phyloP scores from a whole-genome alignment of 495 filamentous ascomycete species.

The Hypoxylon lienhwacheense region DNA sequence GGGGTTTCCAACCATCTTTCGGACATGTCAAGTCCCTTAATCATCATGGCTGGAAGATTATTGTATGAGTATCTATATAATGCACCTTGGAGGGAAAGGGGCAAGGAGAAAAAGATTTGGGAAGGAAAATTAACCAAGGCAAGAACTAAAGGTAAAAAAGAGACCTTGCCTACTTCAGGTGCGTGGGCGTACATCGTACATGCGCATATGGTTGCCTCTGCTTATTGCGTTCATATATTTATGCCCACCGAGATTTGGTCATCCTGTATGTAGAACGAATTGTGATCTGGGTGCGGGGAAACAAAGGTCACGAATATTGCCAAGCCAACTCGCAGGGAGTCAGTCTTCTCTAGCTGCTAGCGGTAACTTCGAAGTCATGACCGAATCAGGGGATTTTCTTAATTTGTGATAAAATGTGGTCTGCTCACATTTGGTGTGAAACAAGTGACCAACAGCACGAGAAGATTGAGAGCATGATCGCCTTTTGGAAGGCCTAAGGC shows the following conservation, averaged over 20 bases:
- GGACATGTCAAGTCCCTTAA: too few species aligned
- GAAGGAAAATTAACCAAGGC: constrained; percentile 4
- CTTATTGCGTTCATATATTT: constrained; percentile 7
- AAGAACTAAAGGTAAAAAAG: too few species aligned
- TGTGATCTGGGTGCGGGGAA: constrained; percentile 23
- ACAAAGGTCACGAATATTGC: constrained; percentile 16
- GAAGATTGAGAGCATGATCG: constrained; percentile 2
- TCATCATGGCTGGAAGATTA: too few species aligned
- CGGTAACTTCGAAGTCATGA: constrained; percentile 5
- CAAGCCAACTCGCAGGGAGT: constrained; percentile 14
- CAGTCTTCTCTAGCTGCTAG: constrained; percentile 27
- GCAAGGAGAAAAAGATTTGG: neutral
- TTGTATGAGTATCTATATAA: too few species aligned
- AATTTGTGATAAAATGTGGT: constrained; percentile 5
- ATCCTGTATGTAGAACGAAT: constrained; percentile 7
- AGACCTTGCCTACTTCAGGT: neutral
- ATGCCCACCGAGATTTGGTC: neutral
- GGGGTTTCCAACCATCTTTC: too few species aligned
- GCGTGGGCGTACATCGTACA: neutral
- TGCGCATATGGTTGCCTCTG: too few species aligned
- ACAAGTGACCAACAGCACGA: constrained; percentile 11
- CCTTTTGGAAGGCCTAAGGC: constrained; percentile 2
- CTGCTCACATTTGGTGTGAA: constrained; percentile 6
- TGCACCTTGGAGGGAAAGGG: too few species aligned
- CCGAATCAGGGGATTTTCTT: constrained; percentile 28